Evolutionary conservation across 2,329 filamentous ascomycete species (phyloP).

Genomic region (Ophiostoma fasciatum): DNA sequence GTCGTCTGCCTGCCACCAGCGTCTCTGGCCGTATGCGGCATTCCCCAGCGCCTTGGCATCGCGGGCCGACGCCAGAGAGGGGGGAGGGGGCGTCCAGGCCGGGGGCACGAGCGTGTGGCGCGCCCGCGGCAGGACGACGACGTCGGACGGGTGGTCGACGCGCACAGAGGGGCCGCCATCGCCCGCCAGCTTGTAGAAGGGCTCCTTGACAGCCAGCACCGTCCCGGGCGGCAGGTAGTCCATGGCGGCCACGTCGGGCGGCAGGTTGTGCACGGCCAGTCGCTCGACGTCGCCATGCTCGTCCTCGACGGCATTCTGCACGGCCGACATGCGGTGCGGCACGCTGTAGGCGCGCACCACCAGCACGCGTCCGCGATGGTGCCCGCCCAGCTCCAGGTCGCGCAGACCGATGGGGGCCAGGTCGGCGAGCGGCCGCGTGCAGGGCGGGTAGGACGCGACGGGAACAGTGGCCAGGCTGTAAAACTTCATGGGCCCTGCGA

Average conservation of each 20-base stretch:
- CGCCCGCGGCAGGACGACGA: conserved; percentile 16
- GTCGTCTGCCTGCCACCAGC: not conserved
- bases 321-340: conserved; percentile 3
- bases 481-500: too few relatives aligned
- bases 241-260: not conserved
- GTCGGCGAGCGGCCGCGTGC: conserved; percentile 1
- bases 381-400: conserved; percentile 9
- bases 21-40: conserved; percentile 2
- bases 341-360: conserved; percentile 3
- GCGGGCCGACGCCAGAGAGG: too few relatives aligned
- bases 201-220: conserved; percentile 21
- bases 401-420: conserved; percentile 5
- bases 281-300: conserved; percentile 61
- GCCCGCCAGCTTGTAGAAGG: conserved; percentile 19
- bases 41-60: conserved; percentile 8
- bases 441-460: conserved; percentile 10
- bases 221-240: not conserved
- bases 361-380: conserved; percentile 9
- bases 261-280: conserved; percentile 45
- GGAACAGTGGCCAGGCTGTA: too few relatives aligned
- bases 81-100: not conserved
- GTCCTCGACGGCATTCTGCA: conserved; percentile 49
- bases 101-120: conserved; percentile 18
- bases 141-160: conserved; percentile 21
- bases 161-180: conserved; percentile 19